A percentile compares a stretch with the other conserved stretches of the same genome.
Conservation (phyloP, 176 grass and related monocot genomes). For the Luzula sylvatica region DNA sequence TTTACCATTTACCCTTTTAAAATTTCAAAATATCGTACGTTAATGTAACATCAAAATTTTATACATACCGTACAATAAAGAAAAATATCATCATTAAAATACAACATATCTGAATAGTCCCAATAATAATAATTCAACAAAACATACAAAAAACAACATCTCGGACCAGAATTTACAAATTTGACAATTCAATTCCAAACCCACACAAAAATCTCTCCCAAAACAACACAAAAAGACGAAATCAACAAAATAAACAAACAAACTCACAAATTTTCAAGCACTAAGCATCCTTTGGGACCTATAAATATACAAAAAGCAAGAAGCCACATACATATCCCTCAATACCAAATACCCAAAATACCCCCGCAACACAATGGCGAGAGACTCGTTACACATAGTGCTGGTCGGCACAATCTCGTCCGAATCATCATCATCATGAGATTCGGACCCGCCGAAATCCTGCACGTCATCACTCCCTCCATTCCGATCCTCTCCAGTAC, state of each 20-base stretch:
- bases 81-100: background rate
- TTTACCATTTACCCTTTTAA: no score
- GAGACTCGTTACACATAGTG: constrained; percentile 25
- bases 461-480: constrained; percentile 15
- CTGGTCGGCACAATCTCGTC: constrained; percentile 33
- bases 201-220: background rate
- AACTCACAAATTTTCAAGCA: constrained; percentile 2
- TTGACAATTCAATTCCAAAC: background rate
- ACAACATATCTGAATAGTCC: no score
- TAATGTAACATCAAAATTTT: no score
- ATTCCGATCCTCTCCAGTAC: constrained; percentile 18
- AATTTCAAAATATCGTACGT: no score
- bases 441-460: constrained; percentile 28
- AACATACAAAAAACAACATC: background rate
- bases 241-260: background rate
- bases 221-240: background rate
- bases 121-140: constrained; percentile 13
- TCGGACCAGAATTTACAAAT: constrained; percentile 14
- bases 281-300: background rate
- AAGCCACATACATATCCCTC: constrained; percentile 20
- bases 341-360: constrained; percentile 18
- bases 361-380: constrained; percentile 15
- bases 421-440: constrained; percentile 41
- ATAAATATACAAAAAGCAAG: constrained; percentile 5
- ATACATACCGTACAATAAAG: background rate